Evolutionary conservation across 139 green algal genomes (phyloP).

Genomic region (Pseudopediastrum boryanum): DNA sequence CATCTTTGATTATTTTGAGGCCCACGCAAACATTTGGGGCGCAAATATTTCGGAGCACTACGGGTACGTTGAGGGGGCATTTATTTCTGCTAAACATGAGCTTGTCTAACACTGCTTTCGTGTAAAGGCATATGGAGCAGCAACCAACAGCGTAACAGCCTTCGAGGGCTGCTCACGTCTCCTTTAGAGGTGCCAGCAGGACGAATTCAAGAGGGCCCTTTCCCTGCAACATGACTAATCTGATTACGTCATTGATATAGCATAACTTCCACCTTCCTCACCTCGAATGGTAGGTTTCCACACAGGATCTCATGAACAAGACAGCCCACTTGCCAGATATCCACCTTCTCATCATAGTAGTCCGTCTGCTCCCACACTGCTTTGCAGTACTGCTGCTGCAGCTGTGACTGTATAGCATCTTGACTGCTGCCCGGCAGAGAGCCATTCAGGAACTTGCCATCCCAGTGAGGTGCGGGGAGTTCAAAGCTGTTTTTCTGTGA

Average conservation of each 20-base stretch:
- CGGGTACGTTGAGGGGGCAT: too few species aligned
- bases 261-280: neutral
- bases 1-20: too few species aligned
- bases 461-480: too few species aligned
- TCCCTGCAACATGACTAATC: neutral
- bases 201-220: neutral
- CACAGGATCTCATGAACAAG: conserved; percentile 65
- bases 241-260: neutral
- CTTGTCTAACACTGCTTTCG: too few species aligned
- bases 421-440: too few species aligned
- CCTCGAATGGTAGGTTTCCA: conserved; percentile 56
- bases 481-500: too few species aligned
- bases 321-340: conserved; percentile 67
- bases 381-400: conserved; percentile 1
- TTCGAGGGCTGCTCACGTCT: neutral
- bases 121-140: neutral
- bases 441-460: too few species aligned
- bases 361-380: conserved; percentile 39
- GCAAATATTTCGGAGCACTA: too few species aligned
- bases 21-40: too few species aligned
- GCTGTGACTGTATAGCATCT: neutral
- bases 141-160: neutral
- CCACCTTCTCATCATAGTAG: conserved; percentile 63
- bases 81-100: too few species aligned
- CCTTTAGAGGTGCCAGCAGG: neutral